Base-by-base conservation (phyloP, 1,139 yeast species). In the Scheffersomyces cryptocercus region DNA sequence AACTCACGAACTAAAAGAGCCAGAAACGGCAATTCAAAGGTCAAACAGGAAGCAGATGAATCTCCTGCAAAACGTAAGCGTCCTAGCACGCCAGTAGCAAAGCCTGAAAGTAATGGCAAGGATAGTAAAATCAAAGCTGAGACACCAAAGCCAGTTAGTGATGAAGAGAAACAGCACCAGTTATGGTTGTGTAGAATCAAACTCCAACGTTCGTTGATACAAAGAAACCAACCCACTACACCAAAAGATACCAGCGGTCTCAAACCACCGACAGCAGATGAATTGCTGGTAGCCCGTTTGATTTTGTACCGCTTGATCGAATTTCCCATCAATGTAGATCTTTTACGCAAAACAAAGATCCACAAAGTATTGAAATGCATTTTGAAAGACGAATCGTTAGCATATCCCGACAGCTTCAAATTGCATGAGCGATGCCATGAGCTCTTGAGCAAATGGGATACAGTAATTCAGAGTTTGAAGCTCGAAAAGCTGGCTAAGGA, bases 281-380 rank as follows among this genome's bases (percentile, higher is more conserved):
- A 83, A 57, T 69, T 83, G 49, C 72, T 71, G 53, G 69, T 79
- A 12, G 78, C 84, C 3, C 54, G 84, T 37, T 68, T 74, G 41
- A 77, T 80, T 37, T 63, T 84, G 46, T 75, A 76, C 53, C 74
- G 81, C 57, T 75, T 67, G 54, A 77, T 56, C 55, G 75, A 70
- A 28, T 75, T 76, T 47, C 73, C 79, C 1, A 81, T 84, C 16
- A 81, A 77, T 37, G 77, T 79, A 39, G 81, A 79, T n/a, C 62
- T 76, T 45, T 65, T 79, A 47, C 77, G 61, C 63, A 77, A 64
- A 67, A 75, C 82, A 14, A 79, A 77, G 52, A 65, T 79, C 42
- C 82, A 79, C 53, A 79, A 79, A 56, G 83, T 79, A 2, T 59
- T 78, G 49, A 76, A 73, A 55, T 77, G 79, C 47, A 76, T 78